phyloP scores from a whole-genome alignment of 257 asterid genomes.

The Ocimum tenuiflorum region DNA sequence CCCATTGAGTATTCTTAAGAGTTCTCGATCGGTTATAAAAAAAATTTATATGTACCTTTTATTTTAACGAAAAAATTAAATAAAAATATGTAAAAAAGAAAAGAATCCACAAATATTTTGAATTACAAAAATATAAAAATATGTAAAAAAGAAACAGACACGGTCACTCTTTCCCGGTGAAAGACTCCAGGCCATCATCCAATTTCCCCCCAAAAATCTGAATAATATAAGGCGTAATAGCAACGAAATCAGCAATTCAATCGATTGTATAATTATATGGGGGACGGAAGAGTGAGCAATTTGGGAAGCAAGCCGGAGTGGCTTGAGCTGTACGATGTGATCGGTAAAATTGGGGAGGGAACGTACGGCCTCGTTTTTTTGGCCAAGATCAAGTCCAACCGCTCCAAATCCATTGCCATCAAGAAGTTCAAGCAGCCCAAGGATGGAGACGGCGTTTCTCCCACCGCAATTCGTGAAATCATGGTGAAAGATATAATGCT shows the following conservation, averaged over 20 bases:
- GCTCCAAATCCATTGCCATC: conserved; percentile 78
- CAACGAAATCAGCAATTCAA: neutral
- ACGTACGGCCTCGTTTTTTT: conserved; percentile 93
- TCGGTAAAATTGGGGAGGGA: conserved; percentile 95
- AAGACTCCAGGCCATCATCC: neutral
- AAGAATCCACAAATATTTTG: no score
- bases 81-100: no score
- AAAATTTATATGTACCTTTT: no score
- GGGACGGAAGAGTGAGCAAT: conserved; percentile 43
- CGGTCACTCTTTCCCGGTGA: neutral
- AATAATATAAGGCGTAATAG: neutral
- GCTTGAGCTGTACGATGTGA: conserved; percentile 88
- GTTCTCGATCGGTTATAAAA: no score
- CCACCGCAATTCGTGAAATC: conserved; percentile 98
- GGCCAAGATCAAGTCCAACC: conserved; percentile 75
- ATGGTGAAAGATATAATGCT: conserved; percentile 51
- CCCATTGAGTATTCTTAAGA: no score
- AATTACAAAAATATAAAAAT: no score
- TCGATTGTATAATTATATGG: conserved; percentile 20
- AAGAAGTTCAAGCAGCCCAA: conserved; percentile 98
- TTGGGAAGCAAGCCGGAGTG: conserved; percentile 75
- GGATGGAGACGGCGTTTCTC: conserved; percentile 97
- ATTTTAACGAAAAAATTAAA: no score
- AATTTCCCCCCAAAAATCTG: neutral
- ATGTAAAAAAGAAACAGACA: neutral